These are phyloP conservation scores for Aplosporella prunicola DNA, from an alignment of 2,329 filamentous ascomycete species.

Conservation along the genomic window DNA sequence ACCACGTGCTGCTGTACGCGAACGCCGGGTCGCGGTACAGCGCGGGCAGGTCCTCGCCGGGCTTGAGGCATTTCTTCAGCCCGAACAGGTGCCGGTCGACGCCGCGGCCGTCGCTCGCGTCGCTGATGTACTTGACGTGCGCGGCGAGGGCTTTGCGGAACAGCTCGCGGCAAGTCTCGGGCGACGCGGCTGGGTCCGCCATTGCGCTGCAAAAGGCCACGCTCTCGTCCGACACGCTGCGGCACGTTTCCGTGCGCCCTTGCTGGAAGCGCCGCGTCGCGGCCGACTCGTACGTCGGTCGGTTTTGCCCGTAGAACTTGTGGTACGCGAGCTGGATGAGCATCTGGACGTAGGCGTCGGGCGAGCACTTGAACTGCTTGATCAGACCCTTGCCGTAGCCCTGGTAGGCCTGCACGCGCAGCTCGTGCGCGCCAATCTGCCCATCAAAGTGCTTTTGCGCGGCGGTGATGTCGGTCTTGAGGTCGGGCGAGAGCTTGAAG, in stretches of 20 bases:
- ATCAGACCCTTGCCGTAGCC: conserved; percentile 96
- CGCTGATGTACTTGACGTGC: conserved; percentile 83
- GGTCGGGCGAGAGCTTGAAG: conserved; percentile 67
- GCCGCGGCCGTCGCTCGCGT: conserved; percentile 83
- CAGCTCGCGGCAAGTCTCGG: conserved; percentile 58
- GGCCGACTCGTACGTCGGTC: conserved; percentile 95
- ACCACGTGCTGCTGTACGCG: conserved; percentile 79
- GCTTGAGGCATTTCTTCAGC: conserved; percentile 77
- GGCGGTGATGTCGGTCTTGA: conserved; percentile 67
- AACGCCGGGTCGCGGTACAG: conserved; percentile 84
- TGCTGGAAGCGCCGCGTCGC: conserved; percentile 91
- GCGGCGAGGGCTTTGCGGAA: conserved; percentile 74
- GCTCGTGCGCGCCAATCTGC: conserved; percentile 79
- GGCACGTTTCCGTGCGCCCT: conserved; percentile 92
- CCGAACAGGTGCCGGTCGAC: conserved; percentile 97
- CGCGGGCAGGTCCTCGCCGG: conserved; percentile 69
- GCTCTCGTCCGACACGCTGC: conserved; percentile 81
- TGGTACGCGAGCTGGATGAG: conserved; percentile 95
- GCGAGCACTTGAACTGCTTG: conserved; percentile 98
- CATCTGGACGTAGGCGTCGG: conserved; percentile 97
- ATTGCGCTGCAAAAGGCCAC: conserved; percentile 86
- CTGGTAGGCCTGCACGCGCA: conserved; percentile 90
- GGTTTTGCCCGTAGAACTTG: conserved; percentile 98
- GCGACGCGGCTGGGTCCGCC: conserved; percentile 55
- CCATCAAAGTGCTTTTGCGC: conserved; percentile 70